A percentile compares a stretch with the other conserved stretches of the same genome.
phyloP scores from a whole-genome alignment of 768 basidiomycete species.

The Vararia minispora region DNA sequence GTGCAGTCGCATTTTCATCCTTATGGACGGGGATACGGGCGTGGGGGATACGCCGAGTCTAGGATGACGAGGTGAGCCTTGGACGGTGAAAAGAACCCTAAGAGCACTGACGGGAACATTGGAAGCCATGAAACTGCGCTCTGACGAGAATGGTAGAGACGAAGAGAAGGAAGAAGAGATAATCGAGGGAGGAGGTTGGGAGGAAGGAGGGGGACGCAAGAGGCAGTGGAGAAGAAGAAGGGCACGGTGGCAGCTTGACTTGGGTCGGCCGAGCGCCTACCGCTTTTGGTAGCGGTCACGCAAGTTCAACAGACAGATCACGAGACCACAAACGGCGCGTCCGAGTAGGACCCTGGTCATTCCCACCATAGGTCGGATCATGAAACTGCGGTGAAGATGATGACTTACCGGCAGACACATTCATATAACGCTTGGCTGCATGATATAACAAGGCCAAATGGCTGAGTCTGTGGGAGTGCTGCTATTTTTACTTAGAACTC shows the following conservation, averaged over 20 bases:
- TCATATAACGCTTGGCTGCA: too few relatives aligned
- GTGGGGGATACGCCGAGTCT: slow-evolving; percentile 60
- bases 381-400: too few relatives aligned
- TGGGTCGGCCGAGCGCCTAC: slow-evolving; percentile 13
- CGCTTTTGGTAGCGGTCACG: slow-evolving; percentile 13
- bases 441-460: too few relatives aligned
- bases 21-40: slow-evolving; percentile 41
- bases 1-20: slow-evolving; percentile 64
- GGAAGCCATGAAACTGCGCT: slow-evolving; percentile 29
- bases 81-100: not conserved
- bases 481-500: too few relatives aligned
- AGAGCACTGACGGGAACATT: slow-evolving; percentile 32
- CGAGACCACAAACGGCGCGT: too few relatives aligned
- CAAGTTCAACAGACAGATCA: too few relatives aligned
- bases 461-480: too few relatives aligned
- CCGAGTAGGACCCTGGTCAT: too few relatives aligned
- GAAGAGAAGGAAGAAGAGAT: slow-evolving; percentile 2
- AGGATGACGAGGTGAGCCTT: not conserved
- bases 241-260: slow-evolving; percentile 3
- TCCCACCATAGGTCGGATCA: too few relatives aligned
- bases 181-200: not conserved
- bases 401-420: too few relatives aligned
- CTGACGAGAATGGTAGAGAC: slow-evolving; percentile 3
- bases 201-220: slow-evolving; percentile 1
- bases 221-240: slow-evolving; percentile 7